Base-by-base conservation (phyloP, 2,329 filamentous ascomycete species). In the Stagonosporopsis tanaceti region DNA sequence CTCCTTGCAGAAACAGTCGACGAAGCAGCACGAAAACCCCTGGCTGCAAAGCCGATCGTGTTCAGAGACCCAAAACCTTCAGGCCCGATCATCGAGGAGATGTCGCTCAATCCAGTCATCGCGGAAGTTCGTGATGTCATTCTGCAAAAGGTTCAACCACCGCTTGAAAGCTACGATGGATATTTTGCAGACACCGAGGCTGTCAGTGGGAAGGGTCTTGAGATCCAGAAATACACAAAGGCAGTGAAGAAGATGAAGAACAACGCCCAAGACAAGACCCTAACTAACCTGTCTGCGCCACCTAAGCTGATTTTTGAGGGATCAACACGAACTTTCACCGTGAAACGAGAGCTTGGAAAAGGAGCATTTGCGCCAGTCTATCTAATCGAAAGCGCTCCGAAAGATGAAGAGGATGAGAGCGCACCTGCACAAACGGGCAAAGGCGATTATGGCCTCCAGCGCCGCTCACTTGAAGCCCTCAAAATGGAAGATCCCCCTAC, bases 321-420 rank as follows among this genome's bases (percentile, higher is more conserved):
- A 37, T 82, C 85, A 2, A 79, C 84, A 22, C 82, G 87, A 37
- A 85, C 84, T 39, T 99, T 97, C 76, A 89, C 86, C 1, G 78
- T 98, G 54, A 92, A 90, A 71, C 87, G 89, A 47, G 93, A 98
- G 74, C 86, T 99, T 12, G 95, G 95, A 1, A 91, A 93, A 27
- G 95, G 95, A 8, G 95, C 95, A 0, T 99, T 96, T 77, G 95
- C 94, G 0, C 94, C 95, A 0, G 95, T 99, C 2, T 99, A 97
- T 73, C 85, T 99, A 0, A 89, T 93, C 7, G 92, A 97, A 71
- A 86, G 84, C 65, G 89, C 89, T n/a, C 78, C 79, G 0, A 80
- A 83, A 3, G 81, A 81, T 30, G 65, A 60, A 8, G 78, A 80
- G 9, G 76, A 79, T 27, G 74, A 79, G 9, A 75, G 78, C 15